Percentiles rank a stretch among this genome's conserved stretches.
phyloP scores from a whole-genome alignment of 148 eudicot species.

The Arbutus unedo region DNA sequence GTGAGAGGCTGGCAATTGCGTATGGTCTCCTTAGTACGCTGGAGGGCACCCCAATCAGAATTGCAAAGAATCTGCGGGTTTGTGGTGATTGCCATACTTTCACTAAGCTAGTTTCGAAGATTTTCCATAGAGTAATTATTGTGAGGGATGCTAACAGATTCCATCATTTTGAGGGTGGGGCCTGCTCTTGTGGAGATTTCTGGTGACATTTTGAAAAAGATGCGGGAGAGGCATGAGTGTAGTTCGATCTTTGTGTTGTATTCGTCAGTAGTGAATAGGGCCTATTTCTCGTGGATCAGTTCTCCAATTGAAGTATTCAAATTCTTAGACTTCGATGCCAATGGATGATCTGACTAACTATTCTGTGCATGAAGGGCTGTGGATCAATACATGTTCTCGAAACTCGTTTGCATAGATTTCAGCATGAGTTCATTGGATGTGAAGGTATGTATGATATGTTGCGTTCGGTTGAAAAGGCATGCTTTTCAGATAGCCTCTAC shows the following conservation, averaged over 20 bases:
- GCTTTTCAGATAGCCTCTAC: no score
- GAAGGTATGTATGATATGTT: not conserved
- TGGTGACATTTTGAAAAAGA: slow-evolving; percentile 45
- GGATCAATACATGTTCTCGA: not conserved
- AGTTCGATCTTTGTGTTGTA: no score
- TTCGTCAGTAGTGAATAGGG: no score
- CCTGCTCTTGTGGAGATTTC: slow-evolving; percentile 83
- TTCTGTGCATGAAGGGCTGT: not conserved
- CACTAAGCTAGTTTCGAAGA: slow-evolving; percentile 60
- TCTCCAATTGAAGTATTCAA: not conserved
- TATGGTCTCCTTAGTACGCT: slow-evolving; percentile 58
- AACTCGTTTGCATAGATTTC: not conserved
- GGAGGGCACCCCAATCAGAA: slow-evolving; percentile 51
- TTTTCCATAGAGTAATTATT: slow-evolving; percentile 50
- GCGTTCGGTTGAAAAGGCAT: no score
- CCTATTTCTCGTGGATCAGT: no score
- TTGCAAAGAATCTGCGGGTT: slow-evolving; percentile 79
- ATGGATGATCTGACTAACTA: not conserved
- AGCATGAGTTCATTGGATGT: not conserved
- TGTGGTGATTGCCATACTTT: slow-evolving; percentile 87
- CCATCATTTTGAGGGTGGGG: slow-evolving; percentile 69
- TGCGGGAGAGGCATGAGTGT: no score
- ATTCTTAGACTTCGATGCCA: not conserved
- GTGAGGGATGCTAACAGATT: slow-evolving; percentile 88
- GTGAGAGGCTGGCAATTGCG: slow-evolving; percentile 86